Base-by-base conservation (phyloP, 2,329 filamentous ascomycete species). In the Boeremia exigua region DNA sequence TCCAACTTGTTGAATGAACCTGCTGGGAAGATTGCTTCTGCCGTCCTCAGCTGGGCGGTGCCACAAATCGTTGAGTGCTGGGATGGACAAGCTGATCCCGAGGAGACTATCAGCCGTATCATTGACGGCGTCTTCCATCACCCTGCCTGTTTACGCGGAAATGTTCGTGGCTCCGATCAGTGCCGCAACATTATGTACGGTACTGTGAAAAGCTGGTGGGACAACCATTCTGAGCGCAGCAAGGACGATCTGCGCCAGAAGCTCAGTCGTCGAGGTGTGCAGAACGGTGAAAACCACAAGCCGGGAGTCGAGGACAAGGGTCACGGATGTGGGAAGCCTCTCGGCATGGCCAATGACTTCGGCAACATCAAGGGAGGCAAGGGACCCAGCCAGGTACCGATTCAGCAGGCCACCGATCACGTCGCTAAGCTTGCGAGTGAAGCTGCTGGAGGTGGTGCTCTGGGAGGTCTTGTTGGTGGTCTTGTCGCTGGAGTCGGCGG, bases 21-120 rank as follows among this genome's bases (percentile, higher is more conserved):
- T 38, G 93, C 92, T 40, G 93, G 93, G 52, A 89, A 88, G 68
- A 86, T 92, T 56, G 92, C 93, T 25, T 90, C 88, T 60, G 85
- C 88, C 67, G 86, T 93, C 43, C 80, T 97, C 38, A 85, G 84
- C 54, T 97, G 92, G 91, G 88, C 88, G 19, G 91, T 96, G 12
- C 94, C 94, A 8, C 92, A 96, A 74, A 79, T 97, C 58, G 95
- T 97, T 79, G 80, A 90, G 32, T 90, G 88, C 67, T 96, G 93
- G 86, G 93, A 97, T 68, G 84, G 96, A 62, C 87, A 94, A 52
- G 80, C 83, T 54, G 90, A 96, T 66, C 78, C 91, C 36, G 82
- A 90, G 59, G 83, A 86, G 53, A 86, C 88, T 2, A 81, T 95
- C 62, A 85, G 88, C 70, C 86, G 88, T 59, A 93, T 97, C 74